These are phyloP conservation scores for Umbellularia californica DNA, from an alignment of 164 flowering plant genomes.

Conservation along the genomic window DNA sequence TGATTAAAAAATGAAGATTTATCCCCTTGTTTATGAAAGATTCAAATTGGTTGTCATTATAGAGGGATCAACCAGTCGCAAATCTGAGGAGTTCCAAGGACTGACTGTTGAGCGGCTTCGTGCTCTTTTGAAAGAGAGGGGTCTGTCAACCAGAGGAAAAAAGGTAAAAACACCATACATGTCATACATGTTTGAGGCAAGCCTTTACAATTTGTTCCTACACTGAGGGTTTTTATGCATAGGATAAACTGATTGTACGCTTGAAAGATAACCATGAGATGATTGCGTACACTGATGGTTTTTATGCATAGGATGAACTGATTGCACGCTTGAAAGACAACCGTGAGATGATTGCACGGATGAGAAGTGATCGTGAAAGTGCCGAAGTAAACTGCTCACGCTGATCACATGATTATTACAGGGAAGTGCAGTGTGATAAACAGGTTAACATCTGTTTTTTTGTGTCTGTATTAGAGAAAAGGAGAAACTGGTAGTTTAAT, in stretches of 20 bases:
- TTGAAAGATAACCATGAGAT: slow-evolving; percentile 29
- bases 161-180: slow-evolving; percentile 40
- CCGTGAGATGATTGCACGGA: slow-evolving; percentile 3
- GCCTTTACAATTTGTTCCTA: not conserved
- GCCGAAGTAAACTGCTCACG: not conserved
- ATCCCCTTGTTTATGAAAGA: not conserved
- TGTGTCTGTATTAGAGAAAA: not conserved
- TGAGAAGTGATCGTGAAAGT: slow-evolving; percentile 1
- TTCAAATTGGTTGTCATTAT: slow-evolving; percentile 18
- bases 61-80: slow-evolving; percentile 45
- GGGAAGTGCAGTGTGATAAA: not conserved
- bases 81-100: slow-evolving; percentile 39
- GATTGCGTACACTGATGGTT: not conserved
- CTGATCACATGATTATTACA: not conserved
- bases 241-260: slow-evolving; percentile 44
- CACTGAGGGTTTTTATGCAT: not conserved
- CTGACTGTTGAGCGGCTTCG: slow-evolving; percentile 79
- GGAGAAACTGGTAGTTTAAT: not conserved
- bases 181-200: not conserved
- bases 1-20: no score
- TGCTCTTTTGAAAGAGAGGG: slow-evolving; percentile 56
- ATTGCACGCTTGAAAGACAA: slow-evolving; percentile 51
- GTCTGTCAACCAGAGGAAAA: slow-evolving; percentile 63
- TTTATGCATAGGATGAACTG: slow-evolving; percentile 16
- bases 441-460: not conserved